phyloP scores from a whole-genome alignment of 441 rosid species.

The Codiaeum variegatum region DNA sequence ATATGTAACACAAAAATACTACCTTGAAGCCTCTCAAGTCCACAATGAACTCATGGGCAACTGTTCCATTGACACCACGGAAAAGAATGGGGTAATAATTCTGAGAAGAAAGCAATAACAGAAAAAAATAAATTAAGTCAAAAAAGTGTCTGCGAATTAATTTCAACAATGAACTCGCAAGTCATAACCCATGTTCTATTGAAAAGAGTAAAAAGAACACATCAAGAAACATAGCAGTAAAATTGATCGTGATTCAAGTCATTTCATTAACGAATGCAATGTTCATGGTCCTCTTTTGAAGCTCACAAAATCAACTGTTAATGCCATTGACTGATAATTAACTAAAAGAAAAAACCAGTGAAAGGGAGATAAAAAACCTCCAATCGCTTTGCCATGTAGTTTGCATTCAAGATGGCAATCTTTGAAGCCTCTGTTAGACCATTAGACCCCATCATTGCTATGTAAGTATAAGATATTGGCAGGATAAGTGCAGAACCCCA shows the following conservation, averaged over 20 bases:
- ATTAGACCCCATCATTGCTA: slow-evolving; percentile 97
- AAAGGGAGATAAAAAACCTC: slow-evolving; percentile 49
- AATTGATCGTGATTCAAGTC: background rate
- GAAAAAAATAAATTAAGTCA: slow-evolving; percentile 3
- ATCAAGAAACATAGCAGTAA: background rate
- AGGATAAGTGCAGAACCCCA: slow-evolving; percentile 98
- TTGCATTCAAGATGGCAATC: slow-evolving; percentile 88
- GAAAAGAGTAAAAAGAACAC: slow-evolving; percentile 5
- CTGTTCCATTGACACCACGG: slow-evolving; percentile 91
- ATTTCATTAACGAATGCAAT: background rate
- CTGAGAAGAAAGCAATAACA: slow-evolving; percentile 36
- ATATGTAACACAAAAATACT: slow-evolving; percentile 4
- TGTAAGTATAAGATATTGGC: slow-evolving; percentile 87
- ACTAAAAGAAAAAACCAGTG: slow-evolving; percentile 5
- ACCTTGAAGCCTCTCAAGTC: slow-evolving; percentile 95
- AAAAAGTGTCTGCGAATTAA: slow-evolving; percentile 7
- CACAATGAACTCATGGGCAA: slow-evolving; percentile 90
- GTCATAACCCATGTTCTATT: background rate
- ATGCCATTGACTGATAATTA: background rate
- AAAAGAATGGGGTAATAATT: slow-evolving; percentile 78
- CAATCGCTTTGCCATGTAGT: slow-evolving; percentile 98
- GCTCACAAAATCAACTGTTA: background rate
- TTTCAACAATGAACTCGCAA: slow-evolving; percentile 2
- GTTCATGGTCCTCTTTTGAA: background rate
- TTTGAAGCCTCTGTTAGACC: slow-evolving; percentile 95